A percentile compares a stretch with the other conserved stretches of the same genome.
phyloP scores from a whole-genome alignment of 73 alveolate genomes.

The Paramecium primaurelia region DNA sequence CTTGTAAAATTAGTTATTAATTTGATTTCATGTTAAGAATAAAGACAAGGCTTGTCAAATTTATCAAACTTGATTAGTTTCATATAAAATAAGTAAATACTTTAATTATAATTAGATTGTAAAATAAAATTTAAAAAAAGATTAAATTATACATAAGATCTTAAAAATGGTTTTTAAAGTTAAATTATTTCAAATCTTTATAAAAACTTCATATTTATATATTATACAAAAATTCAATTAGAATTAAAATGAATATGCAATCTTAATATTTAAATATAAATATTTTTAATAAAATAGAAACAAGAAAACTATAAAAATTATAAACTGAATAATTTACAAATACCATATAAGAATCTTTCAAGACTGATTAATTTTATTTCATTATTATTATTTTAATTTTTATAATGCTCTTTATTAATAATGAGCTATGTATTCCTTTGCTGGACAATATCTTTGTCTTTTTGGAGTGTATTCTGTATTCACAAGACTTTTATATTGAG shows the following conservation, averaged over 20 bases:
- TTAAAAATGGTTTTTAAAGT: neutral
- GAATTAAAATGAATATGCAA: neutral
- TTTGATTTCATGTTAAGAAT: neutral
- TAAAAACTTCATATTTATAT: neutral
- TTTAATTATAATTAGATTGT: neutral
- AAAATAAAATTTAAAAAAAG: neutral
- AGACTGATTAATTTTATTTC: neutral
- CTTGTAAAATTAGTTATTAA: neutral
- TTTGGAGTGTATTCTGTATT: constrained; percentile 44
- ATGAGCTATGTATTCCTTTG: constrained; percentile 23
- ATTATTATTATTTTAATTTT: neutral
- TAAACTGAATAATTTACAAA: neutral
- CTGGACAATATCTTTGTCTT: constrained; percentile 6
- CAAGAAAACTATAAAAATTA: neutral
- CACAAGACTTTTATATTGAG: neutral
- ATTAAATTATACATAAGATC: neutral
- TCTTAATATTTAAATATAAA: neutral
- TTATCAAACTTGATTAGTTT: neutral
- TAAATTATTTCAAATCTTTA: neutral
- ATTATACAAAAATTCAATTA: neutral
- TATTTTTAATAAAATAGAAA: neutral
- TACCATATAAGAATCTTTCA: constrained; percentile 5
- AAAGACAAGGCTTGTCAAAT: neutral
- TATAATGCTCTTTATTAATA: neutral
- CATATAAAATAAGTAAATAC: neutral